Conservation (phyloP, 768 basidiomycete genomes). For the Collybia sordida region DNA sequence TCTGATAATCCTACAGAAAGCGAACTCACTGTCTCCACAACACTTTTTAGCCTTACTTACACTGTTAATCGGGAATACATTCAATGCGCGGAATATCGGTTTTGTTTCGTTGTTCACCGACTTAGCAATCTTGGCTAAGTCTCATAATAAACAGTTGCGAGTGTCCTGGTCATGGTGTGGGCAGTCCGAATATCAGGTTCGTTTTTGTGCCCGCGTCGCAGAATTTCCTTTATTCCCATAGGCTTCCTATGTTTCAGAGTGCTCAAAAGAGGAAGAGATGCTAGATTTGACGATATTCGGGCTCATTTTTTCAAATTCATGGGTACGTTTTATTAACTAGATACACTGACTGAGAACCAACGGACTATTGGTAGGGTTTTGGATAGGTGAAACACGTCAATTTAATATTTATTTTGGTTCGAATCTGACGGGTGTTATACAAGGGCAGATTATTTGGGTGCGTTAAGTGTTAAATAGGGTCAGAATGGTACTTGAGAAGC, state of each 20-base stretch:
- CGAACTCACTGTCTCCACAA: neutral
- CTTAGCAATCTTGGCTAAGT: neutral
- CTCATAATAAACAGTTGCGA: constrained; percentile 32
- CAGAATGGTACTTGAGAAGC: neutral
- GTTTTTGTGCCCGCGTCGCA: constrained; percentile 3
- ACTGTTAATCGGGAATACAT: constrained; percentile 59
- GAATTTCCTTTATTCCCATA: constrained; percentile 5
- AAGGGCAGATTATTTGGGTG: constrained; percentile 64
- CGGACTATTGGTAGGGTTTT: constrained; percentile 1
- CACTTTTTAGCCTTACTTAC: constrained; percentile 52
- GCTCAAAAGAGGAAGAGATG: constrained; percentile 63
- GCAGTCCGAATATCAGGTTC: constrained; percentile 54
- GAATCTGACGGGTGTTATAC: neutral
- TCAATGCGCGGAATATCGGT: constrained; percentile 55
- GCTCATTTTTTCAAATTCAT: constrained; percentile 66
- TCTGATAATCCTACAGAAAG: neutral
- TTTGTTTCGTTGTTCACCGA: neutral
- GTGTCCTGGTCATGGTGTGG: constrained; percentile 68
- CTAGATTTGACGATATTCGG: constrained; percentile 66
- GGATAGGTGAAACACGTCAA: neutral
- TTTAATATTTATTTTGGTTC: neutral
- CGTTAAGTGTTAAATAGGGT: neutral
- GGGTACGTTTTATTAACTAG: constrained; percentile 27
- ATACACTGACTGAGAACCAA: neutral
- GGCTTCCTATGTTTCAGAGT: constrained; percentile 73